phyloP scores from a whole-genome alignment of 352 stramenopile genomes.

The Phytophthora quininea region DNA sequence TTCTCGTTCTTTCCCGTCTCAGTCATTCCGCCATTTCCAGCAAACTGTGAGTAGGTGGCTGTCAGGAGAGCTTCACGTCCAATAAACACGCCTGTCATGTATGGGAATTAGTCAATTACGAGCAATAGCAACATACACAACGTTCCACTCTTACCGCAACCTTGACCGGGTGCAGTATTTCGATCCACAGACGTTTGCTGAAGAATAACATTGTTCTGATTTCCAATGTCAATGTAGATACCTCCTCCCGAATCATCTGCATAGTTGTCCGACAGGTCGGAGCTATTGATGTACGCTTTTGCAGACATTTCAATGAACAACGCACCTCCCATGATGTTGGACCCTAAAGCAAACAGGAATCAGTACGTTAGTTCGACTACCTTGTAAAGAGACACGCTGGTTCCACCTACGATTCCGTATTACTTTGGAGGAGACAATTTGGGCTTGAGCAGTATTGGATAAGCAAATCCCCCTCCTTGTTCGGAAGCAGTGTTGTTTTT shows the following conservation, averaged over 20 bases:
- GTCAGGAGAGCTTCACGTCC: slow-evolving; percentile 47
- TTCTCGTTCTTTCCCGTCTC: slow-evolving; percentile 62
- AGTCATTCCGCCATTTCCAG: slow-evolving; percentile 49
- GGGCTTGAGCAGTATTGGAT: slow-evolving; percentile 29
- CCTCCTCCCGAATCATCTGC: slow-evolving; percentile 67
- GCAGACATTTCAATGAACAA: slow-evolving; percentile 51
- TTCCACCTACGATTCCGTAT: slow-evolving; percentile 42
- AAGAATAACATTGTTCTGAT: slow-evolving; percentile 42
- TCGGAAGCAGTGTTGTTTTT: slow-evolving; percentile 49
- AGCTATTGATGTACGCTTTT: slow-evolving; percentile 23
- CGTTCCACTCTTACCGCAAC: slow-evolving; percentile 39
- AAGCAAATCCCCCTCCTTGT: slow-evolving; percentile 52
- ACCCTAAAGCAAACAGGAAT: slow-evolving; percentile 30
- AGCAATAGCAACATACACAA: neutral
- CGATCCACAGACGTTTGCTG: slow-evolving; percentile 27
- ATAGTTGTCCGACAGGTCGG: slow-evolving; percentile 46
- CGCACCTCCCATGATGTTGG: slow-evolving; percentile 54
- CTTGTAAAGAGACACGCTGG: neutral
- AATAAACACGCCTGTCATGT: slow-evolving; percentile 47
- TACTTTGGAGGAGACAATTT: slow-evolving; percentile 36
- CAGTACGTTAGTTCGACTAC: neutral
- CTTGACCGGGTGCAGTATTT: slow-evolving; percentile 53
- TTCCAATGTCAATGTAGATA: slow-evolving; percentile 61
- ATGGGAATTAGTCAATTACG: neutral
- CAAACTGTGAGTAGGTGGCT: slow-evolving; percentile 29